Evolutionary conservation across 2,329 filamentous ascomycete species (phyloP), one percentile per base, ranked within the genome.

Genomic region (Tetracladium maxilliforme): DNA sequence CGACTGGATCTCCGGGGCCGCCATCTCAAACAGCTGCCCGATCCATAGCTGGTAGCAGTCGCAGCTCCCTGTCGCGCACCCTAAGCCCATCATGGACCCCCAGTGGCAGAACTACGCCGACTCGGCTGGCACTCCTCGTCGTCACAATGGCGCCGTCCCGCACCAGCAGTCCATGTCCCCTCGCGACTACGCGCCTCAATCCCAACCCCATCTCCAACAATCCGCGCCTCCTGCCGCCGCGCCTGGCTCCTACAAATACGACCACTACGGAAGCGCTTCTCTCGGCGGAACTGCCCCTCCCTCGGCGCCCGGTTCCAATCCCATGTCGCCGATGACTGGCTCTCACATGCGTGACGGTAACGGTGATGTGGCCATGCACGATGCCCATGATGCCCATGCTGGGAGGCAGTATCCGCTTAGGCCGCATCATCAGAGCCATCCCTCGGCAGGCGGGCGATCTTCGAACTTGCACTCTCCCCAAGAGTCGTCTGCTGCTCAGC

Each of bases 371-470:
- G 60, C 75, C 33, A 94, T 94, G 86, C 81, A 90, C 52, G 86
- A 93, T 51, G 70, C 70, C 32, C 64, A 66, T 36, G 86, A 93
- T 50, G 71, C 80, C 23, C 92, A 92, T 54, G 75, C 78, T 43
- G 71, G 75, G 50, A 72, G 82, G 44, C 92, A 92, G 52, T 92
- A 93, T 51, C 70, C 80, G 32, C 71, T 83, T 54, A 72, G 81
- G 38, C 71, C 81, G 21, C 71, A 71, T 49, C 78, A 84, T 45
- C 75, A 83, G 46, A 71, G 83, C 42, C 73, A 87, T 38, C 60
- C 69, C 31, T 70, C 45, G 11, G 33, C 66, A 15, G 51, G 51
- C 28, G 47, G 55, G 36, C 51, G 55, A 32, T 36, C 56, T 21
- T 39, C 71, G 31, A 82, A 69, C 33, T 70, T 83, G 39, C 77